Conservation (phyloP, 148 eudicot species). For the Nyssa sinensis region DNA sequence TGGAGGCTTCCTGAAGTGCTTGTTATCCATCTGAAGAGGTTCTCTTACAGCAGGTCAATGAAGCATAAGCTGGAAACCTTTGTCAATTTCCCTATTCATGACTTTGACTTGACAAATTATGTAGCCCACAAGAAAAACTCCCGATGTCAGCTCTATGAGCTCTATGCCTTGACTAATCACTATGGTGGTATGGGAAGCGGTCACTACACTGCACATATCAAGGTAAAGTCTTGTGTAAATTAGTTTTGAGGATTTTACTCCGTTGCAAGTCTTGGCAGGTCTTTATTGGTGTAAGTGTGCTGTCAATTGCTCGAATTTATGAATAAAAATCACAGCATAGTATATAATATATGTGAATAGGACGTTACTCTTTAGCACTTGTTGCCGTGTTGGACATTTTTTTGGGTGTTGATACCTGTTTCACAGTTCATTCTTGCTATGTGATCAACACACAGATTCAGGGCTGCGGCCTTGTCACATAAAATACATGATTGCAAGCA, state of each 20-base stretch:
- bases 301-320: background rate
- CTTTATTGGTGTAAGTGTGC: background rate
- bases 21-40: slow-evolving; percentile 91
- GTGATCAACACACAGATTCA: background rate
- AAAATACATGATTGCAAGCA: too few species aligned
- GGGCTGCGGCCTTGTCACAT: too few species aligned
- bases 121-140: slow-evolving; percentile 79
- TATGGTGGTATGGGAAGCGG: slow-evolving; percentile 98
- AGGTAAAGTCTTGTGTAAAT: slow-evolving; percentile 36
- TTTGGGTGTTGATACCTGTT: background rate
- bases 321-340: background rate
- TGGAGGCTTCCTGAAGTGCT: slow-evolving; percentile 99
- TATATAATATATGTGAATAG: background rate
- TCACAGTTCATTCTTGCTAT: background rate
- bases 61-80: slow-evolving; percentile 88
- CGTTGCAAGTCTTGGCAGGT: background rate
- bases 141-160: slow-evolving; percentile 74
- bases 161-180: slow-evolving; percentile 92
- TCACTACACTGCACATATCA: slow-evolving; percentile 92
- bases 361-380: background rate
- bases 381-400: background rate
- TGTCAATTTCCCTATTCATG: slow-evolving; percentile 86
- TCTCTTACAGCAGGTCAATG: slow-evolving; percentile 86
- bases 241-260: background rate
- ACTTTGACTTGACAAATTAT: slow-evolving; percentile 85